Conservation (phyloP, 768 basidiomycete genomes). For the Pisolithus microcarpus region DNA sequence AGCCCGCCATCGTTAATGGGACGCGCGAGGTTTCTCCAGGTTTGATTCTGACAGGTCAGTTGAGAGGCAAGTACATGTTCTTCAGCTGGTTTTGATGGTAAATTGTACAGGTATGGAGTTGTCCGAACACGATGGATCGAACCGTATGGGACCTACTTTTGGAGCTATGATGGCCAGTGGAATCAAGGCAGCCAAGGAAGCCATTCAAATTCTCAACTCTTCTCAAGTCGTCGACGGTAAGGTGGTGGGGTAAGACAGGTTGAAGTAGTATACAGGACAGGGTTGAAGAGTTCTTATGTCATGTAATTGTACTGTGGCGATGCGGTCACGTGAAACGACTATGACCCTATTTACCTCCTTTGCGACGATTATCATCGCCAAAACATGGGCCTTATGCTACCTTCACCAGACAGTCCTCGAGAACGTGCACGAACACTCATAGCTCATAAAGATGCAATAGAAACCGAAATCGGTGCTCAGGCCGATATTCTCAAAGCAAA, state of each 20-base stretch:
- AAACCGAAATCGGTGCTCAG: constrained; percentile 61
- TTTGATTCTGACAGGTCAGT: constrained; percentile 63
- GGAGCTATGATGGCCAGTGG: constrained; percentile 77
- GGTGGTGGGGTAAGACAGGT: constrained; percentile 34
- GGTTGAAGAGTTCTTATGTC: not conserved
- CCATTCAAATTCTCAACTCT: constrained; percentile 44
- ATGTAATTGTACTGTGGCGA: not conserved
- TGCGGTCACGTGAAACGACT: not conserved
- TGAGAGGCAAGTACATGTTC: not conserved
- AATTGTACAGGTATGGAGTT: constrained; percentile 63
- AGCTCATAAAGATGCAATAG: constrained; percentile 61
- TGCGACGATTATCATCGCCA: not conserved
- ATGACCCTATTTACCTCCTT: not conserved
- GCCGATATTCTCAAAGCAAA: constrained; percentile 57
- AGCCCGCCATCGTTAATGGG: constrained; percentile 71
- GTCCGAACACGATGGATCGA: constrained; percentile 72
- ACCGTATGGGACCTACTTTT: constrained; percentile 74
- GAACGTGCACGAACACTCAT: constrained; percentile 62
- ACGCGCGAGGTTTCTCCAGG: constrained; percentile 74
- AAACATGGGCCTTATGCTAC: constrained; percentile 41
- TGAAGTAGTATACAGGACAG: too few relatives aligned
- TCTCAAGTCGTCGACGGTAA: constrained; percentile 48
- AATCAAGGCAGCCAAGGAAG: constrained; percentile 63
- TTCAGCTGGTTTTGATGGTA: not conserved
- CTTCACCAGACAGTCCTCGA: constrained; percentile 38